phyloP scores from a whole-genome alignment of 2,329 filamentous ascomycete species.

The Arachnopeziza araneosa region DNA sequence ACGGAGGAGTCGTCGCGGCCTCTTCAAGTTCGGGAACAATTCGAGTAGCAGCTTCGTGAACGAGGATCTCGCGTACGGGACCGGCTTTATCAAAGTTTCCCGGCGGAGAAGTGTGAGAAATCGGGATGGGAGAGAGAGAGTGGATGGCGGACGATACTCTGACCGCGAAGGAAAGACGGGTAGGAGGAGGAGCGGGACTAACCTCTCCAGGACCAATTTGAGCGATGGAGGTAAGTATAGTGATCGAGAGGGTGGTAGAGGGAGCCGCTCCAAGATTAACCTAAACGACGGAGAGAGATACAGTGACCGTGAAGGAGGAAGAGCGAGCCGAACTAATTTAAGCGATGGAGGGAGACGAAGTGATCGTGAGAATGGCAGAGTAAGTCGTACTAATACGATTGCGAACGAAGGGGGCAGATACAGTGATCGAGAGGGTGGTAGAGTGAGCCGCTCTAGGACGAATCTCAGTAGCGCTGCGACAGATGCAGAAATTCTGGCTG shows the following conservation, averaged over 20 bases:
- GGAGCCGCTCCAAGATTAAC: background rate
- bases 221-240: background rate
- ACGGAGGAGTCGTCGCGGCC: conserved; percentile 40
- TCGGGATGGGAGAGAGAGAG: background rate
- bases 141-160: background rate
- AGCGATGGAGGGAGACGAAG: conserved; percentile 9
- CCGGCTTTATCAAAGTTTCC: conserved; percentile 40
- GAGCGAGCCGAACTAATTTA: background rate
- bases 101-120: conserved; percentile 20
- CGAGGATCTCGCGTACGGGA: conserved; percentile 63
- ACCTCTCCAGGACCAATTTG: background rate
- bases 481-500: conserved; percentile 41
- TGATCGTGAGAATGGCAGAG: conserved; percentile 6
- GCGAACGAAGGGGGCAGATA: conserved; percentile 1
- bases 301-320: conserved; percentile 7
- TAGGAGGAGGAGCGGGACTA: background rate
- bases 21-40: conserved; percentile 51
- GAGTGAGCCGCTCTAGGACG: background rate
- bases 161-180: conserved; percentile 8
- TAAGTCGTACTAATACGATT: background rate
- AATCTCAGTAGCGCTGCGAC: conserved; percentile 23
- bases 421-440: conserved; percentile 4
- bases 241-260: conserved; percentile 8
- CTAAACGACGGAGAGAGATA: conserved; percentile 5
- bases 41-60: conserved; percentile 64